Percentiles rank a stretch among this genome's conserved stretches.
Evolutionary conservation across 345 rosid species (phyloP).

Genomic region (Eucalyptus curtisii): DNA sequence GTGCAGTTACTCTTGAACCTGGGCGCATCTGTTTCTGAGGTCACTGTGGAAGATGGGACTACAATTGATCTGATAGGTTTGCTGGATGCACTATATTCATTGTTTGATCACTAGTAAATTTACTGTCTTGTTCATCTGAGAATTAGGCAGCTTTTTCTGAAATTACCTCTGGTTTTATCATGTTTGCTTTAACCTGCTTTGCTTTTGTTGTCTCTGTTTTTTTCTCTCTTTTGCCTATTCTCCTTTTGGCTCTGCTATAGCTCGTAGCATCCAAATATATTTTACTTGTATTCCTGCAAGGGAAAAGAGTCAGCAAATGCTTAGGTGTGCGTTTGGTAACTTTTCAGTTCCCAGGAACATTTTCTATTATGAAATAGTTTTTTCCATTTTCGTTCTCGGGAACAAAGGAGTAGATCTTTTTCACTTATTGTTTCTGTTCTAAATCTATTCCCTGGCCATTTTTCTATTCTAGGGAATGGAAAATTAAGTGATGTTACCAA

Average conservation of each 20-base stretch:
- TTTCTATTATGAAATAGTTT: too few relatives aligned
- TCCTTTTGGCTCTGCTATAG: background rate
- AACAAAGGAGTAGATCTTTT: too few relatives aligned
- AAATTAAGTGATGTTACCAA: too few relatives aligned
- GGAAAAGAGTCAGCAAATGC: background rate
- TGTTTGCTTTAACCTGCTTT: background rate
- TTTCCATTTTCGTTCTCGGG: too few relatives aligned
- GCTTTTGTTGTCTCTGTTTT: background rate
- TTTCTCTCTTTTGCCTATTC: background rate
- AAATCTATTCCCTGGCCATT: too few relatives aligned
- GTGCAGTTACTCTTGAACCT: conserved; percentile 77
- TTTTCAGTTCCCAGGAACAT: too few relatives aligned
- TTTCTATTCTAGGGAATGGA: too few relatives aligned
- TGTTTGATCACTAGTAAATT: background rate
- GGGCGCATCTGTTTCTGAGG: conserved; percentile 72
- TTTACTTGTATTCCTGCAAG: background rate
- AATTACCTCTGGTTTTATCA: background rate
- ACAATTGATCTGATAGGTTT: conserved; percentile 92
- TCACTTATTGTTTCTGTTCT: too few relatives aligned
- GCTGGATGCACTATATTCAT: background rate
- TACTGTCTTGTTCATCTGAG: background rate
- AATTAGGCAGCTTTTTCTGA: background rate
- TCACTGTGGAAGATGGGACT: conserved; percentile 85
- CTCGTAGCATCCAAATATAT: background rate
- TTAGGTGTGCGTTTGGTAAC: too few relatives aligned